Conservation (phyloP, 2,329 filamentous ascomycete species). For the Aureobasidium zeae region DNA sequence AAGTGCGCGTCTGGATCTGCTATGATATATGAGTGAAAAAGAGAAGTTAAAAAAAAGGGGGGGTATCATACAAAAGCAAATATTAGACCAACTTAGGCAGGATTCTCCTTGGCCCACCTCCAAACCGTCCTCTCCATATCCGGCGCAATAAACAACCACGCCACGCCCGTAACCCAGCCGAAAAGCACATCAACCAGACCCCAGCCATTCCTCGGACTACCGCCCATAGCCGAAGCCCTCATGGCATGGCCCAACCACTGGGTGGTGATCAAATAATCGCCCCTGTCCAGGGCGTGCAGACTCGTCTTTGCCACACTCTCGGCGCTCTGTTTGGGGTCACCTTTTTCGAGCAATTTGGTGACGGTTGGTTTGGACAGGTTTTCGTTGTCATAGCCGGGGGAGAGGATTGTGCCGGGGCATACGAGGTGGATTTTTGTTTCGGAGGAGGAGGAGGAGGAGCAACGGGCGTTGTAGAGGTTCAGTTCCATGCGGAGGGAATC, state of each 20-base stretch:
- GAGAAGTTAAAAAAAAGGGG: no score
- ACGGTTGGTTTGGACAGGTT: conserved; percentile 70
- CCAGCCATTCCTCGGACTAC: conserved; percentile 44
- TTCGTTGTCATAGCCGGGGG: conserved; percentile 66
- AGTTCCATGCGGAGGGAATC: conserved; percentile 80
- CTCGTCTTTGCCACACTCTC: conserved; percentile 64
- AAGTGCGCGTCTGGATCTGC: no score
- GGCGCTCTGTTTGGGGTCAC: conserved; percentile 70
- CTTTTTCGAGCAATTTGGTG: conserved; percentile 68
- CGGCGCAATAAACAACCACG: conserved; percentile 48
- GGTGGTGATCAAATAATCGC: conserved; percentile 70
- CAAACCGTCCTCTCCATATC: conserved; percentile 50
- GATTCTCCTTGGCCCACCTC: conserved; percentile 48
- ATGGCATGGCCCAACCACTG: conserved; percentile 63
- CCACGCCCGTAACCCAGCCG: conserved; percentile 44
- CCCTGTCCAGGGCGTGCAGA: conserved; percentile 67
- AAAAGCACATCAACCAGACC: conserved; percentile 44
- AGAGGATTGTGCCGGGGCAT: conserved; percentile 73
- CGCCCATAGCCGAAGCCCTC: conserved; percentile 49
- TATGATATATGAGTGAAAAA: no score
- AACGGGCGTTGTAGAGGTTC: conserved; percentile 66
- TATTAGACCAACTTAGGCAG: no score
- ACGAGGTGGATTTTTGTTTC: conserved; percentile 73
- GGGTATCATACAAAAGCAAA: no score
- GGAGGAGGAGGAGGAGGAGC: conserved; percentile 40